A percentile compares a stretch with the other conserved stretches of the same genome.
Evolutionary conservation across 2,329 filamentous ascomycete genomes (phyloP).

Genomic region (Metarhizium robertsii): DNA sequence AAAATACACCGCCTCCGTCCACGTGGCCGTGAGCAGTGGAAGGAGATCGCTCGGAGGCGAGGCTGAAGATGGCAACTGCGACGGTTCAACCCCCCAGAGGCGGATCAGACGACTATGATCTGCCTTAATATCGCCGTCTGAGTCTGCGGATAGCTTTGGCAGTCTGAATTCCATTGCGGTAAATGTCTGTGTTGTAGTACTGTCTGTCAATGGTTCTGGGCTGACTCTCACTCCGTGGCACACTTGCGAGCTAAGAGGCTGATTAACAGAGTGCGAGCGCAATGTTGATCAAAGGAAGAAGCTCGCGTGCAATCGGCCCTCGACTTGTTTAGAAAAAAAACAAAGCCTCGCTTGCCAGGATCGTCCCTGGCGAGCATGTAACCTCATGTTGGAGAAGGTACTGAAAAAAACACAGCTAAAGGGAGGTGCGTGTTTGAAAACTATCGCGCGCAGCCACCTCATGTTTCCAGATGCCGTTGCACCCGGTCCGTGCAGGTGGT

Average conservation of each 20-base stretch:
- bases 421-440: too few species aligned
- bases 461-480: neutral
- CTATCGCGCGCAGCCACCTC: neutral
- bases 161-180: neutral
- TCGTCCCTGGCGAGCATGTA: neutral
- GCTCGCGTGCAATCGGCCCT: neutral
- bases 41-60: conserved; percentile 33
- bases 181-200: conserved; percentile 3
- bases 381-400: neutral
- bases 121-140: conserved; percentile 5
- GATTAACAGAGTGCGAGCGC: too few species aligned
- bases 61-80: conserved; percentile 34
- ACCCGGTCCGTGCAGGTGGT: neutral
- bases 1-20: conserved; percentile 52
- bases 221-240: too few species aligned
- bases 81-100: conserved; percentile 40
- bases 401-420: too few species aligned
- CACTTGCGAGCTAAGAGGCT: too few species aligned
- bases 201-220: too few species aligned
- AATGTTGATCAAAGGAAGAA: neutral
- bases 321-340: neutral
- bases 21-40: conserved; percentile 40
- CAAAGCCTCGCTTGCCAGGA: neutral
- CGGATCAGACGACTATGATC: conserved; percentile 39
- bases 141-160: neutral